Percentiles rank a stretch among this genome's conserved stretches.
These are phyloP conservation scores for Silene coronaria DNA, from an alignment of 179 eudicot species.

Conservation along the genomic window DNA sequence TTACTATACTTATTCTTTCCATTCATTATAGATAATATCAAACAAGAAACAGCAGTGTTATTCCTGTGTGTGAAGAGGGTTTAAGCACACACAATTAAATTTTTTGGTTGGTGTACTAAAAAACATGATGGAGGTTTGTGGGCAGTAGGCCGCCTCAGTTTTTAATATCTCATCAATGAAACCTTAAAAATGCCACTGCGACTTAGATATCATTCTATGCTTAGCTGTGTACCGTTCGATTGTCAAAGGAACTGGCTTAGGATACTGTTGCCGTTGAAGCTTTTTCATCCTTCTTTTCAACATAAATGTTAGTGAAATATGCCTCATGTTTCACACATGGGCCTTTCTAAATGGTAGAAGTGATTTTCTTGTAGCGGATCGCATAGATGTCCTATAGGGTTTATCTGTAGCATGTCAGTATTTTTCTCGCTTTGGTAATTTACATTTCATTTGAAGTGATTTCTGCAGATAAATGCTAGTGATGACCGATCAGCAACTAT, in stretches of 20 bases:
- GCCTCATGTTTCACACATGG: background rate
- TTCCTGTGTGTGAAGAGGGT: background rate
- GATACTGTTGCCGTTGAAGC: background rate
- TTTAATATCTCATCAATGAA: background rate
- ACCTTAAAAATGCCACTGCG: background rate
- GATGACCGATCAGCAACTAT: constrained; percentile 85
- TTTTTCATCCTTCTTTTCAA: background rate
- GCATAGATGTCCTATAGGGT: background rate
- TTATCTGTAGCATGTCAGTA: background rate
- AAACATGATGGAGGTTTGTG: background rate
- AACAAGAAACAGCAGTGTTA: constrained; percentile 3
- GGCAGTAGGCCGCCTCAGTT: background rate
- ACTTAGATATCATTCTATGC: background rate
- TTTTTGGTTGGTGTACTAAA: background rate
- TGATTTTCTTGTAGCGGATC: background rate
- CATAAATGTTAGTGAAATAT: background rate
- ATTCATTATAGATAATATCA: background rate
- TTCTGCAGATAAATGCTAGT: constrained; percentile 83
- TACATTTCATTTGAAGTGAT: constrained; percentile 17
- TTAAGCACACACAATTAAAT: background rate
- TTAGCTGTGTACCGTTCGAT: background rate
- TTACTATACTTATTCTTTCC: background rate
- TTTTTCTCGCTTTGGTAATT: constrained; percentile 7
- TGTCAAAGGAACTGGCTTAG: constrained; percentile 1
- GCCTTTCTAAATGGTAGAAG: background rate